Conservation (phyloP, 768 basidiomycete genomes). For the Pisolithus tinctorius region DNA sequence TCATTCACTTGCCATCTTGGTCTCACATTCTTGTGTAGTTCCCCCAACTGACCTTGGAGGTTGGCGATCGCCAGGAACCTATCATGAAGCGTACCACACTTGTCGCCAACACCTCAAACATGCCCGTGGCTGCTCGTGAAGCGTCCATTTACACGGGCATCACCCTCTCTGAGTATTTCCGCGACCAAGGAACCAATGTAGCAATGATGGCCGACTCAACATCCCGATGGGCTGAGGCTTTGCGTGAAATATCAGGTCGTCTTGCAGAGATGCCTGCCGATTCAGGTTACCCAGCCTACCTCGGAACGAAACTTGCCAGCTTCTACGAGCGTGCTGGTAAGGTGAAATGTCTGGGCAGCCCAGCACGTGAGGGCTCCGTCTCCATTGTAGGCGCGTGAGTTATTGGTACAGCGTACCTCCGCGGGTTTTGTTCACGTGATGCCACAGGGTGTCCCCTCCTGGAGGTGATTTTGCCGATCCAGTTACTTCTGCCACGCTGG, state of each 20-base stretch:
- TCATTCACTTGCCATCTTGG: not conserved
- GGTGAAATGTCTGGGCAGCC: slow-evolving; percentile 87
- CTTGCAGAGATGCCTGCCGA: slow-evolving; percentile 99
- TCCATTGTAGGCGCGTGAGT: slow-evolving; percentile 99
- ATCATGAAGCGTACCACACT: slow-evolving; percentile 99
- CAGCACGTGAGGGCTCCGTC: slow-evolving; percentile 83
- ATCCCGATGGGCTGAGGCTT: slow-evolving; percentile 97
- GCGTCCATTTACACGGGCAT: slow-evolving; percentile 99
- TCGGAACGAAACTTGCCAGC: slow-evolving; percentile 89
- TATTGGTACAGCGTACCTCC: not conserved
- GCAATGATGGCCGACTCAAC: slow-evolving; percentile 99
- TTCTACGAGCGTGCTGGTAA: slow-evolving; percentile 99
- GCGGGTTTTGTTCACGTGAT: slow-evolving; percentile 7
- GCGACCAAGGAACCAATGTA: slow-evolving; percentile 96
- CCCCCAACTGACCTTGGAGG: slow-evolving; percentile 90
- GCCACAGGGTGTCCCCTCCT: slow-evolving; percentile 84
- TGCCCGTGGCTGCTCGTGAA: slow-evolving; percentile 99
- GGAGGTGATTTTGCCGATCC: slow-evolving; percentile 99
- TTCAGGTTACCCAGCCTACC: slow-evolving; percentile 97
- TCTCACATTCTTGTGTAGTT: slow-evolving; percentile 36
- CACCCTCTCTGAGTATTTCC: slow-evolving; percentile 98
- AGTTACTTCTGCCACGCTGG: slow-evolving; percentile 93
- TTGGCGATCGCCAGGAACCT: slow-evolving; percentile 89
- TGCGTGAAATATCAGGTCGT: slow-evolving; percentile 99
- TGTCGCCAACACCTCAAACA: slow-evolving; percentile 99